These are phyloP conservation scores for Plasmodium adleri DNA, from an alignment of 169 alveolate species.

Conservation along the genomic window DNA sequence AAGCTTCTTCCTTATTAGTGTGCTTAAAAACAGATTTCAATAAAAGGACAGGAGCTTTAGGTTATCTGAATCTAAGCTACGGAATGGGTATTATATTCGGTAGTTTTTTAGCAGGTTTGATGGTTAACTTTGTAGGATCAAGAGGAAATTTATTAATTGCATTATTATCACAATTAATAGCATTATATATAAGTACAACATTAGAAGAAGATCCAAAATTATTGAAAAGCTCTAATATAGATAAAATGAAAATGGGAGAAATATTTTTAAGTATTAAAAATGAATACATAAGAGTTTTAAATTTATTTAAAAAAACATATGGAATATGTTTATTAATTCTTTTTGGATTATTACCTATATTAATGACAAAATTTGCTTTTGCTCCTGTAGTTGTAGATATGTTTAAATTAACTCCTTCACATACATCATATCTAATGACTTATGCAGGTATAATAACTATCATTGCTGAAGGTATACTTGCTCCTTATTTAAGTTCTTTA, in stretches of 20 bases:
- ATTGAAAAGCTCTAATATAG: constrained; percentile 10
- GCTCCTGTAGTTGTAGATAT: constrained; percentile 70
- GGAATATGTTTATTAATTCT: constrained; percentile 63
- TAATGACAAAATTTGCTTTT: constrained; percentile 67
- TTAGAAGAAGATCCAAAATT: constrained; percentile 53
- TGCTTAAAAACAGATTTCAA: constrained; percentile 52
- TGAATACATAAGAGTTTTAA: constrained; percentile 36
- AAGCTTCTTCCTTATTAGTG: constrained; percentile 54
- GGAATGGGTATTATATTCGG: constrained; percentile 56
- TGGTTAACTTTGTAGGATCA: constrained; percentile 43
- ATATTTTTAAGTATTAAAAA: constrained; percentile 18
- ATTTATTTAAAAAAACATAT: constrained; percentile 50
- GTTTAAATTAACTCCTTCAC: constrained; percentile 71
- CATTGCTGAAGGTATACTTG: constrained; percentile 55
- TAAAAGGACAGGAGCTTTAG: constrained; percentile 58
- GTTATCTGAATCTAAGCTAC: constrained; percentile 55
- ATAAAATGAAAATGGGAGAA: constrained; percentile 27
- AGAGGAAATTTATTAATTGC: constrained; percentile 66
- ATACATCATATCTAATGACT: constrained; percentile 64
- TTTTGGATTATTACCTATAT: constrained; percentile 57
- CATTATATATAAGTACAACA: constrained; percentile 37
- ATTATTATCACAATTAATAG: constrained; percentile 29
- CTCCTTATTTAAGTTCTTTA: constrained; percentile 53
- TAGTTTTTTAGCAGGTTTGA: constrained; percentile 43
- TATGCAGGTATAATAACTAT: constrained; percentile 66